These are phyloP conservation scores for Candida methanosorbosa DNA, from an alignment of 805 yeast species.

Conservation along the genomic window DNA sequence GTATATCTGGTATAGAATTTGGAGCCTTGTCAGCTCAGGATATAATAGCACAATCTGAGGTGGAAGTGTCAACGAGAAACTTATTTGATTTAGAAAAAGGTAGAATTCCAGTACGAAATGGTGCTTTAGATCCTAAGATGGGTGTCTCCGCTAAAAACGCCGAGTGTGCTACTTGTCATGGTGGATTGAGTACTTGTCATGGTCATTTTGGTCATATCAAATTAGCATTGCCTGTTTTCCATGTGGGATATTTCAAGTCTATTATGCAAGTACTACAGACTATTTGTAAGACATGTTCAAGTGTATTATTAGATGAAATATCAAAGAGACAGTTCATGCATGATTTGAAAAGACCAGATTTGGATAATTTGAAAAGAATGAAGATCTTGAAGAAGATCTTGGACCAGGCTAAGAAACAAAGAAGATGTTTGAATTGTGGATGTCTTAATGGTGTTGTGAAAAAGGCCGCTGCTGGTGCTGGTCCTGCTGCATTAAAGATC, in stretches of 20 bases:
- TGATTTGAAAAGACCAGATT: constrained; percentile 82
- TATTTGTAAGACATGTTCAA: constrained; percentile 84
- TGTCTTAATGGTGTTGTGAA: constrained; percentile 94
- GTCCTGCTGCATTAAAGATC: constrained; percentile 89
- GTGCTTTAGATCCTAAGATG: constrained; percentile 90
- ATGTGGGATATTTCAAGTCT: constrained; percentile 93
- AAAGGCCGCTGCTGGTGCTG: constrained; percentile 86
- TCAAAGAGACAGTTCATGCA: constrained; percentile 57
- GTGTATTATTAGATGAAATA: constrained; percentile 64
- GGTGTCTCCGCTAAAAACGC: constrained; percentile 85
- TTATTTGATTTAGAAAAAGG: constrained; percentile 87
- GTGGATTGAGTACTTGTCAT: constrained; percentile 87
- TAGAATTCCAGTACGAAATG: constrained; percentile 69
- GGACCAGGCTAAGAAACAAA: constrained; percentile 93
- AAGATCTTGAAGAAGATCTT: constrained; percentile 69
- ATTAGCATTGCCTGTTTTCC: constrained; percentile 92
- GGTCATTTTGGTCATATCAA: constrained; percentile 97
- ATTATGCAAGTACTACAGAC: constrained; percentile 82
- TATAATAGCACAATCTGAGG: constrained; percentile 88
- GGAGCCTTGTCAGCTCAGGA: constrained; percentile 90
- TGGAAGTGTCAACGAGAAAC: constrained; percentile 86
- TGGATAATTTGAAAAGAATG: constrained; percentile 91
- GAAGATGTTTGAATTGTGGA: constrained; percentile 83
- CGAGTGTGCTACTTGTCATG: constrained; percentile 88
- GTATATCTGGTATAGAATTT: constrained; percentile 84